Percentiles rank a stretch among this genome's conserved stretches.
Conservation (phyloP, 2,329 filamentous ascomycete species). For the Alternaria brassicicola region DNA sequence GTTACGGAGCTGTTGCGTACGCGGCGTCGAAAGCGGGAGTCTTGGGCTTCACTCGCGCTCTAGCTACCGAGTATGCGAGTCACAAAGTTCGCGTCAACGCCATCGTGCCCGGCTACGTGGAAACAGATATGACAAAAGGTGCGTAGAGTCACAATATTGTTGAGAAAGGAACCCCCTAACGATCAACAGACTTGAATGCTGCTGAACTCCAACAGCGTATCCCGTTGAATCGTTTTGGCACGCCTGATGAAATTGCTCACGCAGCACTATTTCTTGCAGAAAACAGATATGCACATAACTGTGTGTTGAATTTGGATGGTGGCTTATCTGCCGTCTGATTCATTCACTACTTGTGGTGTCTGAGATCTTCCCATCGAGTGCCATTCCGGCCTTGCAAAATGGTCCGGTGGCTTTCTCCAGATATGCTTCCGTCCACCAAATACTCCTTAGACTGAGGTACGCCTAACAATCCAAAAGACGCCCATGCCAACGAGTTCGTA, state of each 20-base stretch:
- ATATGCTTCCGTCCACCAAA: slow-evolving; percentile 4
- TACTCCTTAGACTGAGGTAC: slow-evolving; percentile 18
- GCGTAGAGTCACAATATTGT: slow-evolving; percentile 16
- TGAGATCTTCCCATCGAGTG: background rate
- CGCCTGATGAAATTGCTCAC: slow-evolving; percentile 75
- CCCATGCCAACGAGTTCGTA: slow-evolving; percentile 9
- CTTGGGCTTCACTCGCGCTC: slow-evolving; percentile 70
- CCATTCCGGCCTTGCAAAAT: slow-evolving; percentile 4
- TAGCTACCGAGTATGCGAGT: slow-evolving; percentile 67
- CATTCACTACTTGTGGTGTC: background rate
- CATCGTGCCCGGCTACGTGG: slow-evolving; percentile 81
- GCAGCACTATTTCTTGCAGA: slow-evolving; percentile 77
- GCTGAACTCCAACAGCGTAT: slow-evolving; percentile 58
- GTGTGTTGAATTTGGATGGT: slow-evolving; percentile 83
- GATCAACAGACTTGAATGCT: slow-evolving; percentile 45
- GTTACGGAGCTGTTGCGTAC: slow-evolving; percentile 73
- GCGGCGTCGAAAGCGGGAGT: slow-evolving; percentile 82
- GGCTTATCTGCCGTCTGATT: slow-evolving; percentile 69
- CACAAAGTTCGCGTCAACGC: slow-evolving; percentile 76
- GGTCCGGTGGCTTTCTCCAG: background rate
- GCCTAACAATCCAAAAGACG: slow-evolving; percentile 17
- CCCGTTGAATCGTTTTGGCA: slow-evolving; percentile 70
- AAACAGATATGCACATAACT: slow-evolving; percentile 86
- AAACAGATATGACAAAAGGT: slow-evolving; percentile 81
- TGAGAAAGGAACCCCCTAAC: background rate